phyloP scores from a whole-genome alignment of 192 early-diverging fungal species.

The Thoreauomyces humboldtii region DNA sequence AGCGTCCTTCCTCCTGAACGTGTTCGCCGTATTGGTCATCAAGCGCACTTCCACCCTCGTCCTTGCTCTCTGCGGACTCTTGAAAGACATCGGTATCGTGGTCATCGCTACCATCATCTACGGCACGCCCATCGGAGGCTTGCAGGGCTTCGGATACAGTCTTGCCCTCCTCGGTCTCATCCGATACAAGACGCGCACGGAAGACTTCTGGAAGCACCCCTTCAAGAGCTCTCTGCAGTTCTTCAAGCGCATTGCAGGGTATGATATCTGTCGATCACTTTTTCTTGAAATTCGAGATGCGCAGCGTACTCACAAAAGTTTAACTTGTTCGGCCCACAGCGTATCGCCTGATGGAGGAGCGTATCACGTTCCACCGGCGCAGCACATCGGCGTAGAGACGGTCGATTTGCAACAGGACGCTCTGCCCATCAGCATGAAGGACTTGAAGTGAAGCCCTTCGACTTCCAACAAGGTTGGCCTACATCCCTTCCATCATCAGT shows the following conservation, averaged over 20 bases:
- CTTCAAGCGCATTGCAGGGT: slow-evolving; percentile 6
- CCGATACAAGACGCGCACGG: slow-evolving; percentile 30
- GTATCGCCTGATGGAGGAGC: not conserved
- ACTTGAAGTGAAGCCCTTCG: too few relatives aligned
- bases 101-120: slow-evolving; percentile 30
- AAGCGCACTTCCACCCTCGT: slow-evolving; percentile 40
- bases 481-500: too few relatives aligned
- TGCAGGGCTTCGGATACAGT: slow-evolving; percentile 39
- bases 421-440: too few relatives aligned
- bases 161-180: slow-evolving; percentile 32
- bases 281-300: not conserved
- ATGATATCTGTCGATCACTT: not conserved
- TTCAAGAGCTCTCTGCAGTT: slow-evolving; percentile 9
- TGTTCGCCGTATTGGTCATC: slow-evolving; percentile 36
- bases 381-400: not conserved
- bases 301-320: not conserved
- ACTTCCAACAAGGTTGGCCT: too few relatives aligned
- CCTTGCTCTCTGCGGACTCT: slow-evolving; percentile 34
- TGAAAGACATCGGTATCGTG: slow-evolving; percentile 42
- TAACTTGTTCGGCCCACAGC: not conserved
- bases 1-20: slow-evolving; percentile 35
- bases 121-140: slow-evolving; percentile 9
- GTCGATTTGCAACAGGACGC: not conserved
- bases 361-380: not conserved
- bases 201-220: slow-evolving; percentile 24